Evolutionary conservation across 1,284 basidiomycete species (phyloP), one percentile per base, ranked within the genome.

Genomic region (Prillingera fragicola): DNA sequence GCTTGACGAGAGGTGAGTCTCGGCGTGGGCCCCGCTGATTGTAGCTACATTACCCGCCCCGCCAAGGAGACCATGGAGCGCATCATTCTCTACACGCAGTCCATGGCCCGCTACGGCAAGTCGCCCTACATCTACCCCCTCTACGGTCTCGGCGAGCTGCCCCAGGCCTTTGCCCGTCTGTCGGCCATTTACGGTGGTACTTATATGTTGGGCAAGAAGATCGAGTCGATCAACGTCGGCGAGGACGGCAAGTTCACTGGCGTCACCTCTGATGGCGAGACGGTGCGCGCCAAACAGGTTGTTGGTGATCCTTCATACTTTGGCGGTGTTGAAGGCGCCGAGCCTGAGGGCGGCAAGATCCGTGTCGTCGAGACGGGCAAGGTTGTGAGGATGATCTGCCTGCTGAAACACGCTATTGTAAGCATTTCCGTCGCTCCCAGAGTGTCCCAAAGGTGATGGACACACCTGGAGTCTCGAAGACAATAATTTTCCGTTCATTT

Each of bases 91-190:
- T 99, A 99, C 77, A 96, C 91, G 14, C 85, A 87, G 8, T 98
- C 94, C 17, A 96, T 99, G 89, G 91, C 95, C 23, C 87, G 95
- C 43, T 98, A 96, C 73, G 95, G 95, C 62, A 98, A 98, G 74
- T 98, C 95, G 15, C 95, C 95, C 4, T 99, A 98, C 78, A 96
- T 99, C 70, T 98, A 99, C 77, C 95, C 95, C 13, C 80, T 97
- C 42, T 99, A 98, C 73, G 95, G 95, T 55, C 85, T 99, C 40
- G 95, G 95, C 59, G 95, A 99, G 73, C 84, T 99, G 38, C 95
- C 95, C 17, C 95, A 99, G 70, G 90, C 94, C 3, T 99, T 99
- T 66, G 95, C 95, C 14, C 90, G 95, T 67, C 79, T 97, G 46
- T 92, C 87, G 56, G 95, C 95, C 59, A 97, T 99, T 69, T 97